Conservation (phyloP, 345 rosid species). For the Eucalyptus grandis region DNA sequence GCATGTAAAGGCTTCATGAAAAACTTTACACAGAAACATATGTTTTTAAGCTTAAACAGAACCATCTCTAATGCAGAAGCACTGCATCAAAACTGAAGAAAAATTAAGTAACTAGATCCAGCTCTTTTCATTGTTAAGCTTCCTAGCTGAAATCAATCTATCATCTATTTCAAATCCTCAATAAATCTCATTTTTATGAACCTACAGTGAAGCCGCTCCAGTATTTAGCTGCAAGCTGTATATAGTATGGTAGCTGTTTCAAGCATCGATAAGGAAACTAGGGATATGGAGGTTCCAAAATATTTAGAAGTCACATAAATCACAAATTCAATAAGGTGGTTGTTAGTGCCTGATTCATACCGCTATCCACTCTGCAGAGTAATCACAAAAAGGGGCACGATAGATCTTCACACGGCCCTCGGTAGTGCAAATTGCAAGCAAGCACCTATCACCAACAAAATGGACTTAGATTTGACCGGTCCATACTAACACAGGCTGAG, state of each 20-base stretch:
- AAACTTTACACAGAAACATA: not conserved
- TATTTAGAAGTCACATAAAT: not conserved
- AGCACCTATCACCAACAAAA: constrained; percentile 35
- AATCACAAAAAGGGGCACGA: constrained; percentile 72
- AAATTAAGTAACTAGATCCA: not conserved
- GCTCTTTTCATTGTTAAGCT: not conserved
- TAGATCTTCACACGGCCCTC: constrained; percentile 85
- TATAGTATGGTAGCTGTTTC: not conserved
- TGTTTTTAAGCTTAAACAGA: not conserved
- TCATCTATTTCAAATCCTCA: not conserved
- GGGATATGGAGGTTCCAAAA: not conserved
- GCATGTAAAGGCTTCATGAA: not conserved
- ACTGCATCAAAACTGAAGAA: not conserved
- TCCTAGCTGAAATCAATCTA: not conserved
- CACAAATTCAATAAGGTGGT: not conserved
- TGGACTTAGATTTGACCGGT: not conserved
- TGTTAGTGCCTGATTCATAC: constrained; percentile 15
- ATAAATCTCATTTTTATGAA: not conserved
- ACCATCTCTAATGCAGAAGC: not conserved
- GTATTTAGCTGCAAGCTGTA: not conserved
- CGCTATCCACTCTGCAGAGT: constrained; percentile 92
- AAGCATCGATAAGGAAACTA: not conserved
- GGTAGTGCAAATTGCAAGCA: constrained; percentile 74
- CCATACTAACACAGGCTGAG: not conserved
- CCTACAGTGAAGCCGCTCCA: not conserved